Conservation (phyloP, 257 asterid genomes). For the Solanum megistacrolobum region DNA sequence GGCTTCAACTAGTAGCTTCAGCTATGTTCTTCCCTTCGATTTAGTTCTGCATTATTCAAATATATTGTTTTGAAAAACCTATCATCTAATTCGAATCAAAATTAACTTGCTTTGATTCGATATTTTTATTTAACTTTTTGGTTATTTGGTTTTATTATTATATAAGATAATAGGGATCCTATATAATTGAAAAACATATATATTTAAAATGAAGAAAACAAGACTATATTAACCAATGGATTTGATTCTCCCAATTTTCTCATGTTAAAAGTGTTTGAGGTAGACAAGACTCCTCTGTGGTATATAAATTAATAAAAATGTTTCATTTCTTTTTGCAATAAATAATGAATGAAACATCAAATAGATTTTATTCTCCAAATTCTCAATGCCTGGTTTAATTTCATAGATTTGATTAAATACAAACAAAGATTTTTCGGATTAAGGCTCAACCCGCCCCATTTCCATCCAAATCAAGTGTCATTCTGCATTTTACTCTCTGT, state of each 20-base stretch:
- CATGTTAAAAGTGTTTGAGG: not conserved
- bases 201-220: not conserved
- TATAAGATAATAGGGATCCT: not conserved
- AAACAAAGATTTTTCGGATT: not conserved
- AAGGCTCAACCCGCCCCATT: not conserved
- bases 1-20: too few relatives aligned
- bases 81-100: not conserved
- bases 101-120: not conserved
- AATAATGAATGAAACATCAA: not conserved
- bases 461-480: not conserved
- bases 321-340: not conserved
- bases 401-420: not conserved
- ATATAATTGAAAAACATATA: too few relatives aligned
- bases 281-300: not conserved
- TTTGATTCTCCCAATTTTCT: not conserved
- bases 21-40: not conserved
- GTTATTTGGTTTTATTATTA: too few relatives aligned
- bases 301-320: not conserved
- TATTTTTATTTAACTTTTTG: not conserved
- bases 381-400: too few relatives aligned
- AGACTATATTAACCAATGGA: not conserved
- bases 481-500: not conserved
- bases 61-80: too few relatives aligned
- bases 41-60: not conserved
- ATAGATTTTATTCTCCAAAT: not conserved